Conservation (phyloP, 2,329 filamentous ascomycete species). For the Thielaviopsis populi region DNA sequence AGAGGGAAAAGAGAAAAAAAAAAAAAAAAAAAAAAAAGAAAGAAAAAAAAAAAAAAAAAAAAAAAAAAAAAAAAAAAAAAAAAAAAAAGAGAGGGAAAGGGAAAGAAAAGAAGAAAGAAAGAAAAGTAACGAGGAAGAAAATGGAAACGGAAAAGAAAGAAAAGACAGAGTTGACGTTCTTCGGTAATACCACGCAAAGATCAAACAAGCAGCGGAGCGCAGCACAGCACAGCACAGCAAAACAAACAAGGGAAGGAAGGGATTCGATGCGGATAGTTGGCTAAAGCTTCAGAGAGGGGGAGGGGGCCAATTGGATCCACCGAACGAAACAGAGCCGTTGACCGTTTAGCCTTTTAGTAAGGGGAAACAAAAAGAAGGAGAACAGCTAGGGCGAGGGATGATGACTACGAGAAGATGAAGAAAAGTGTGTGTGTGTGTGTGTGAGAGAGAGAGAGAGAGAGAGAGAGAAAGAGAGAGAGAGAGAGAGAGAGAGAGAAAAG, state of each 20-base stretch:
- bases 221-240: neutral
- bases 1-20: neutral
- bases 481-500: no score
- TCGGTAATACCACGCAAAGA: neutral
- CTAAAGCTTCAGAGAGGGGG: neutral
- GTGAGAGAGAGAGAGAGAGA: no score
- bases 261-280: neutral
- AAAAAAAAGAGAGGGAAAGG: neutral
- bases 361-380: neutral
- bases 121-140: neutral
- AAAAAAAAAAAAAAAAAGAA: neutral
- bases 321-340: neutral
- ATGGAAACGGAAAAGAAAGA: no score
- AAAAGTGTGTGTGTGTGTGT: no score
- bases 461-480: no score
- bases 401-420: no score
- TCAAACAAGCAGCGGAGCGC: neutral
- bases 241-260: neutral
- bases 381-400: neutral
- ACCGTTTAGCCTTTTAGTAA: conserved; percentile 1
- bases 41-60: neutral
- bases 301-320: conserved; percentile 2
- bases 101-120: conserved; percentile 4
- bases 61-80: neutral
- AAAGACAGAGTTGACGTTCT: neutral